Evolutionary conservation across 1,284 basidiomycete genomes (phyloP), one percentile per base, ranked within the genome.

Genomic region (Cystobasidium sp.): DNA sequence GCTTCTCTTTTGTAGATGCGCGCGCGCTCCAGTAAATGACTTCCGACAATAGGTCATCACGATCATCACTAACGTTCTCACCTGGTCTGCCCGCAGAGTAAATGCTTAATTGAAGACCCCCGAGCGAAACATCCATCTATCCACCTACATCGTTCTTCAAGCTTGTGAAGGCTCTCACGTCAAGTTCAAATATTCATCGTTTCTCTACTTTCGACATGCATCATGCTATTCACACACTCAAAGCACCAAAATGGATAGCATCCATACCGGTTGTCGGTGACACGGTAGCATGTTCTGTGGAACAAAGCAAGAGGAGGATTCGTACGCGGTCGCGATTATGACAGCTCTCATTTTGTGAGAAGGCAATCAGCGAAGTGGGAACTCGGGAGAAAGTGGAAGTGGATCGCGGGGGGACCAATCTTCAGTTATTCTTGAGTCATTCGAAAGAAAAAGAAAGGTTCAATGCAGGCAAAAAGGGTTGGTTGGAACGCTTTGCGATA

Each of bases 21-120:
- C 70, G 70, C 70, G 8, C 70, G 70, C 51, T 73, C 70, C 70
- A 73, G 70, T 73, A 64, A 37, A 62, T 73, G 10, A 5, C 18
- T 24, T 18, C 70, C 12, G 8, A 37, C 53, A 41, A 39, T 6
- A 51, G 3, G 12, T 31, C 24, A 22, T 41, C 24, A 20, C 10
- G n/a, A 9, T 37, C 56, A 18, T 22, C 39, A 62, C 39, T 39
- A n/a, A 52, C 56, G 9, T 18, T n/a, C 41, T 2, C 24, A 44
- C 18, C 43, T 49, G 24, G 31, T 18, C 41, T n/a, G 20, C 31
- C 44, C 41, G 51, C 69, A 71, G 69, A 71, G 69, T 71, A 71
- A 71, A 71, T 61, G 61, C 2, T n/a, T 63, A 41, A 44, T 16
- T 46, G 61, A 47, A 10, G 61, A 47, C 44, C 41, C 43, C 18